These are phyloP conservation scores for Gamarada debralockiae DNA, from an alignment of 495 filamentous ascomycete genomes.

Conservation along the genomic window DNA sequence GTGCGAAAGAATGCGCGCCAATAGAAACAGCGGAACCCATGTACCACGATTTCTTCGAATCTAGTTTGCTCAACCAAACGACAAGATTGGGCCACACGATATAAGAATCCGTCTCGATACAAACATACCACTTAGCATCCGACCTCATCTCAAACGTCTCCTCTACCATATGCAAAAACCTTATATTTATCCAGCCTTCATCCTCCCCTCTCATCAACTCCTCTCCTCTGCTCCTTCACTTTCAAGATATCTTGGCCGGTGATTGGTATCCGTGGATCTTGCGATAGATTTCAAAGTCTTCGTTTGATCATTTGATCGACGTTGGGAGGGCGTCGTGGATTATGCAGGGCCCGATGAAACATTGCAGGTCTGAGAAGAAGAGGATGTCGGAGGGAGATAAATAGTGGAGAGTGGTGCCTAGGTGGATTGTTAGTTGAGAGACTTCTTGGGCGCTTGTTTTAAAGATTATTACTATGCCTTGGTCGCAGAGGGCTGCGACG, in stretches of 20 bases:
- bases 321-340: slow-evolving; percentile 50
- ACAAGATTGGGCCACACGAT: slow-evolving; percentile 60
- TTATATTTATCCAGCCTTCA: slow-evolving; percentile 72
- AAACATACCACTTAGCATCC: slow-evolving; percentile 61
- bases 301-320: slow-evolving; percentile 34
- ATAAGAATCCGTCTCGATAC: slow-evolving; percentile 67
- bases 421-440: slow-evolving; percentile 48
- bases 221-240: background rate
- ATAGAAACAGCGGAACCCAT: slow-evolving; percentile 56
- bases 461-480: slow-evolving; percentile 38
- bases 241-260: slow-evolving; percentile 6
- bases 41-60: slow-evolving; percentile 45
- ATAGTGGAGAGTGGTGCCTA: slow-evolving; percentile 43
- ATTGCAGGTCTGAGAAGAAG: slow-evolving; percentile 55
- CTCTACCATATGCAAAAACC: slow-evolving; percentile 62
- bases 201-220: slow-evolving; percentile 26
- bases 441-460: slow-evolving; percentile 57
- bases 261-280: slow-evolving; percentile 5
- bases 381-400: slow-evolving; percentile 39
- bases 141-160: slow-evolving; percentile 46
- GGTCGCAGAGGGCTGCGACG: slow-evolving; percentile 1
- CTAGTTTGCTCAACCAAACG: slow-evolving; percentile 48
- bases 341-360: slow-evolving; percentile 41
- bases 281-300: slow-evolving; percentile 54
- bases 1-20: slow-evolving; percentile 53